Evolutionary conservation across 805 yeast species (phyloP).

Genomic region (Metschnikowia koreensis): DNA sequence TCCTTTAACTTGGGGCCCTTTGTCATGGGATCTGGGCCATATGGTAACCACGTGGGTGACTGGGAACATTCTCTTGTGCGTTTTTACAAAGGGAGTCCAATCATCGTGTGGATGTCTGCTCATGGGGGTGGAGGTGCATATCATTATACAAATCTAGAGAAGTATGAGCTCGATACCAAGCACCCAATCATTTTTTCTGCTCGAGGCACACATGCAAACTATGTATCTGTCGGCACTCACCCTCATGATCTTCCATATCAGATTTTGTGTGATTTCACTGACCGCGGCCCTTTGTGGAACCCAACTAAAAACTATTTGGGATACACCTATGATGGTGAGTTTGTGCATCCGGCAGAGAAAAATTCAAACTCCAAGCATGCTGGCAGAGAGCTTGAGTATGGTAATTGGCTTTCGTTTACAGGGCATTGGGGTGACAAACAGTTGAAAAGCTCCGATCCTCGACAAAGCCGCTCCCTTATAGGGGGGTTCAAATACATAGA

Average conservation of each 20-base stretch:
- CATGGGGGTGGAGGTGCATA: constrained; percentile 97
- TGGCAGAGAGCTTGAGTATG: constrained; percentile 54
- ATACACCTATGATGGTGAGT: constrained; percentile 69
- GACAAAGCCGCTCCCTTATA: constrained; percentile 85
- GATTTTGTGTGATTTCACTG: constrained; percentile 89
- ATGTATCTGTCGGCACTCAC: constrained; percentile 93
- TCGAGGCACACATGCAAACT: constrained; percentile 96
- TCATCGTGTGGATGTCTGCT: constrained; percentile 93
- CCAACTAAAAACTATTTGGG: constrained; percentile 80
- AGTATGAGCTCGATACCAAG: constrained; percentile 41
- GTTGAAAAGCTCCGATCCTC: constrained; percentile 60
- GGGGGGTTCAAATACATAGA: constrained; percentile 84
- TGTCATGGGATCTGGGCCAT: constrained; percentile 97
- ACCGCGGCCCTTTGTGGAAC: constrained; percentile 94
- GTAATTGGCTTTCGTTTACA: constrained; percentile 72
- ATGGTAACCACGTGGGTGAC: constrained; percentile 95
- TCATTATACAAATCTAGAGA: constrained; percentile 72
- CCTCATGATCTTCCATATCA: constrained; percentile 93
- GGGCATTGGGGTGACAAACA: constrained; percentile 94
- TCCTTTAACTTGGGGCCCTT: constrained; percentile 93
- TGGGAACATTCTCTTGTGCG: constrained; percentile 96
- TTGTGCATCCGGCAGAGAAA: constrained; percentile 40
- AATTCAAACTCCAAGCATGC: constrained; percentile 44
- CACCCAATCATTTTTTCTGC: constrained; percentile 85
- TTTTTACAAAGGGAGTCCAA: constrained; percentile 76